Percentiles rank a stretch among this genome's conserved stretches.
Evolutionary conservation across 2,329 filamentous ascomycete genomes (phyloP).

Genomic region (Curvularia verruculosa): DNA sequence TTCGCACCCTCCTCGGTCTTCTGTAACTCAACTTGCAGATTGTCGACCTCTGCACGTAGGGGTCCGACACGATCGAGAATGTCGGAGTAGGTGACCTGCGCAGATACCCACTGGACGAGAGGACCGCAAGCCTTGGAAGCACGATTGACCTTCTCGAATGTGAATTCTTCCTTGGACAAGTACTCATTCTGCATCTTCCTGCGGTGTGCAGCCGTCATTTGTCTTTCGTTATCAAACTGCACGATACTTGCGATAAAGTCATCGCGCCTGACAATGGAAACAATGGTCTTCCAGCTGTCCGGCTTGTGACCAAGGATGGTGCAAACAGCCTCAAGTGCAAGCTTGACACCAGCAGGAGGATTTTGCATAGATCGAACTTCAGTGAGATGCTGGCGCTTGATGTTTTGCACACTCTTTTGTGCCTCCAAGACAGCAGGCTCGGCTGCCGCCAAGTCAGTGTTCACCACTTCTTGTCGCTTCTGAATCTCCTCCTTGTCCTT

Average conservation of each 20-base stretch:
- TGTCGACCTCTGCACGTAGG: constrained; percentile 83
- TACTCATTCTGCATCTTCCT: constrained; percentile 92
- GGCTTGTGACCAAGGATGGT: constrained; percentile 90
- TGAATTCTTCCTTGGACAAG: constrained; percentile 92
- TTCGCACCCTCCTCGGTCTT: constrained; percentile 93
- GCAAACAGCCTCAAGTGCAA: constrained; percentile 95
- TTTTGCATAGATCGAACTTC: constrained; percentile 98
- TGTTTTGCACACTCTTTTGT: constrained; percentile 95
- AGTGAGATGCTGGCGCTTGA: constrained; percentile 95
- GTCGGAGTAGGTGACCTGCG: constrained; percentile 97
- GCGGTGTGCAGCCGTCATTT: constrained; percentile 85
- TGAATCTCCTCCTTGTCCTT: constrained; percentile 90
- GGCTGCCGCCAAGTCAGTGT: constrained; percentile 85
- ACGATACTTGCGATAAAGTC: constrained; percentile 99
- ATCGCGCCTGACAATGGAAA: constrained; percentile 84
- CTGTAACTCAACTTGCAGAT: constrained; percentile 85
- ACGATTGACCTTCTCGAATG: constrained; percentile 92
- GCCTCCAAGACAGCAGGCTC: constrained; percentile 93
- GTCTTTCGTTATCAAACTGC: constrained; percentile 91
- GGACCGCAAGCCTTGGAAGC: constrained; percentile 97
- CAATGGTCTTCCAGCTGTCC: constrained; percentile 88
- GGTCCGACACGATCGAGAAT: constrained; percentile 94
- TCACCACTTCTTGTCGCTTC: constrained; percentile 78
- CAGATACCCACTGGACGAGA: constrained; percentile 94
- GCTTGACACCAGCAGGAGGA: constrained; percentile 85